Evolutionary conservation across 345 rosid species (phyloP).

Genomic region (Salix arbutifolia): DNA sequence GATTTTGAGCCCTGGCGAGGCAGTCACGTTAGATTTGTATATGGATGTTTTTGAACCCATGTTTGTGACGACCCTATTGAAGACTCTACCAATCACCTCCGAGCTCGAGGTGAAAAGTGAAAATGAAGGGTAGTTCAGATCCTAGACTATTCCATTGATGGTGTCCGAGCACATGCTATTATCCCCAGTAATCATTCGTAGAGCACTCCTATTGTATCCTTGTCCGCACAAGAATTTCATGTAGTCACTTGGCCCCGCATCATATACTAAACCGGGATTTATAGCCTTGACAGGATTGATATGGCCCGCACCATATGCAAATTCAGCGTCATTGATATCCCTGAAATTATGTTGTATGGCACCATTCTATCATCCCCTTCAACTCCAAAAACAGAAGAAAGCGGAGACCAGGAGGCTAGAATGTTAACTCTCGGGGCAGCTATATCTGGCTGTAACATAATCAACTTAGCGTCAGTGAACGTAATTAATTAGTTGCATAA

Average conservation of each 20-base stretch:
- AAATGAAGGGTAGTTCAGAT: slow-evolving; percentile 41
- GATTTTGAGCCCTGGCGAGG: slow-evolving; percentile 19
- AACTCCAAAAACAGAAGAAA: not conserved
- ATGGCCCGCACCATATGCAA: slow-evolving; percentile 42
- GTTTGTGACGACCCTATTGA: slow-evolving; percentile 29
- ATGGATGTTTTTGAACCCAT: slow-evolving; percentile 25
- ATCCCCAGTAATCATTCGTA: slow-evolving; percentile 29
- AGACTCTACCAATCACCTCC: not conserved
- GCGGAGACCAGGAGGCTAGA: slow-evolving; percentile 45
- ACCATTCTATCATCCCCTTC: slow-evolving; percentile 26
- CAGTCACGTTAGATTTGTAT: slow-evolving; percentile 18
- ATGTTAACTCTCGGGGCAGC: slow-evolving; percentile 53
- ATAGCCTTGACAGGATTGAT: slow-evolving; percentile 27
- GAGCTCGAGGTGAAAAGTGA: not conserved
- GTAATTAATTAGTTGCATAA: too few relatives aligned
- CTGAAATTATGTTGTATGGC: slow-evolving; percentile 36
- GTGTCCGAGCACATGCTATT: slow-evolving; percentile 11
- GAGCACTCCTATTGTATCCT: slow-evolving; percentile 20
- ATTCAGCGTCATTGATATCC: slow-evolving; percentile 46
- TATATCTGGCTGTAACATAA: slow-evolving; percentile 48
- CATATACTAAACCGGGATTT: slow-evolving; percentile 43
- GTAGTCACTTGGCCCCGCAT: slow-evolving; percentile 33
- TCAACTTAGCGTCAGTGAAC: too few relatives aligned
- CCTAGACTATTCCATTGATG: slow-evolving; percentile 26
- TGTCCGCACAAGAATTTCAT: slow-evolving; percentile 40